Conservation (phyloP, 164 flowering plant species). For the Vitis amurensis region DNA sequence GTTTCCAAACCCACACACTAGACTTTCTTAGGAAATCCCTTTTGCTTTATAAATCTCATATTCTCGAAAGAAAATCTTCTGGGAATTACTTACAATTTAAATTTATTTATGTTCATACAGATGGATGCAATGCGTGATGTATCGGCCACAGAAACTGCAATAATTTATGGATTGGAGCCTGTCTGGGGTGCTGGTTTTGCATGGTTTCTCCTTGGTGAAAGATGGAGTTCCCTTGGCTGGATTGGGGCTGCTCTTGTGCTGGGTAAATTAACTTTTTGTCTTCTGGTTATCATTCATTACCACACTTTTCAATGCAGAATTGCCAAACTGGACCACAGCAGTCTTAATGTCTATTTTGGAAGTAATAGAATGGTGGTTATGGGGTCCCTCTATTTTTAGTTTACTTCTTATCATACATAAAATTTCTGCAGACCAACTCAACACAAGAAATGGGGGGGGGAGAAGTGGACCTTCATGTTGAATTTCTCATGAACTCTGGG, state of each 20-base stretch:
- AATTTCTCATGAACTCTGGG: not conserved
- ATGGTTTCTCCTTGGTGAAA: slow-evolving; percentile 89
- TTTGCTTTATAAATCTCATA: not conserved
- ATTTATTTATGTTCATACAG: slow-evolving; percentile 27
- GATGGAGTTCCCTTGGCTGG: slow-evolving; percentile 87
- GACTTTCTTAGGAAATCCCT: not conserved
- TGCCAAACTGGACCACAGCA: not conserved
- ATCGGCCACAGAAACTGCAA: slow-evolving; percentile 86
- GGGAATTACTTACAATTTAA: too few relatives aligned
- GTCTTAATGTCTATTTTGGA: not conserved
- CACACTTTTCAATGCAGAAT: not conserved
- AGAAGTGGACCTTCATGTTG: not conserved
- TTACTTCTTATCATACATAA: not conserved
- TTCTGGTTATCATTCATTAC: not conserved
- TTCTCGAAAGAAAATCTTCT: not conserved
- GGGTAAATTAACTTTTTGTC: slow-evolving; percentile 36
- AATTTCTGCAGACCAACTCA: not conserved
- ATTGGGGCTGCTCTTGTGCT: slow-evolving; percentile 80
- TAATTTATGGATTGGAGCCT: slow-evolving; percentile 85
- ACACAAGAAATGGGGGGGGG: not conserved
- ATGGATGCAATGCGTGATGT: slow-evolving; percentile 85
- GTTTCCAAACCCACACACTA: too few relatives aligned
- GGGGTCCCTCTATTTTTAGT: not conserved
- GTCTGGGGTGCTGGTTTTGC: slow-evolving; percentile 97
- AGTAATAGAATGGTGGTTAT: not conserved